Base-by-base conservation (phyloP, 2,329 filamentous ascomycete species). In the Phialophora expanda region DNA sequence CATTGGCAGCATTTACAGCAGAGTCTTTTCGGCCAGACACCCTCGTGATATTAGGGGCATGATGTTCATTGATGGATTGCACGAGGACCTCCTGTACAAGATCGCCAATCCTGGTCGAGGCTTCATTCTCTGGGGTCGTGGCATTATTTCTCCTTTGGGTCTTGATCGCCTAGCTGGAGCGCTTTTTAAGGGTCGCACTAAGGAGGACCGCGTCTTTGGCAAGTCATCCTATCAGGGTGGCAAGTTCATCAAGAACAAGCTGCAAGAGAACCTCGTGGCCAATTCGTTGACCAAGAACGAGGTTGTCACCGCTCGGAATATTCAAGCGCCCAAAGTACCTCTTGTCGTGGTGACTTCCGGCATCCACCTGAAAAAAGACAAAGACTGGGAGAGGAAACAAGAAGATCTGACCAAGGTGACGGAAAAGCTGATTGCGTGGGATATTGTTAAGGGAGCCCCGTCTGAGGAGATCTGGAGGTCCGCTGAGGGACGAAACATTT, bases 211-310 rank as follows among this genome's bases (percentile, higher is more conserved):
- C 9, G 88, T 97, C 11, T 96, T 90, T 78, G 95, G 95, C 12
- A 85, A 87, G 53, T 87, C 88, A 4, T 87, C 92, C 0, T 90
- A 92, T 74, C 92, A 96, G 77, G 85, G 84, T 26, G 91, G 91
- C 67, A 96, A 93, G 76, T 89, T 87, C 76, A 89, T 97, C 77
- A 97, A 96, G 76, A 90, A 93, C 4, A 91, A 93, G 78, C 83
- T 99, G 63, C 95, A 99, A 78, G 95, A 99, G 80, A 94, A 90
- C 70, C 83, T 98, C 0, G 92, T 97, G 34, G 93, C 93, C 0
- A 86, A 89, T 70, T 92, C 91, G 0, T 87, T 98, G 71, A 92
- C 92, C 14, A 90, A 89, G 76, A 91, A 91, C 38, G 95, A 99
- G 74, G 88, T 96, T 20, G 82, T 85, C 53, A 90, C 89, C 66